Percentiles rank a stretch among this genome's conserved stretches.
These are phyloP conservation scores for Karstenula rhodostoma DNA, from an alignment of 2,329 filamentous ascomycete genomes.

Conservation along the genomic window DNA sequence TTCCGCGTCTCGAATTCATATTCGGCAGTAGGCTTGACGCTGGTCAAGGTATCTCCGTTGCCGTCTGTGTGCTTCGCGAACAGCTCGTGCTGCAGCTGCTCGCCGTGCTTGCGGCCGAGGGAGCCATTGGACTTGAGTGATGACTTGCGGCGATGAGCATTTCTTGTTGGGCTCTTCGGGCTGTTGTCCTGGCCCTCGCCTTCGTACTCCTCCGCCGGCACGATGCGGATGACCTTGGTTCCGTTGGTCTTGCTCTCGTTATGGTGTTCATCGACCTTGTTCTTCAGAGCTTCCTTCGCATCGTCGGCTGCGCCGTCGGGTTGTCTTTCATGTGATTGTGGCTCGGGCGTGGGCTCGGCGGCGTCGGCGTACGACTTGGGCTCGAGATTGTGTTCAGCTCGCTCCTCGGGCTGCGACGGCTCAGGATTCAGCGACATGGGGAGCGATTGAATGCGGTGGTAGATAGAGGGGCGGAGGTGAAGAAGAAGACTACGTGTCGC, in stretches of 20 bases:
- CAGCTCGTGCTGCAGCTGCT: slow-evolving; percentile 39
- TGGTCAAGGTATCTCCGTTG: slow-evolving; percentile 56
- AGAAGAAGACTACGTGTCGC: slow-evolving; percentile 4
- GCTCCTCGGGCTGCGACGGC: slow-evolving; percentile 51
- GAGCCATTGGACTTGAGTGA: slow-evolving; percentile 44
- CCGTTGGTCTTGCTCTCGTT: slow-evolving; percentile 26
- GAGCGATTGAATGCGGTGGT: slow-evolving; percentile 17
- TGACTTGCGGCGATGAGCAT: slow-evolving; percentile 36
- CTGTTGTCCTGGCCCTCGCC: slow-evolving; percentile 43
- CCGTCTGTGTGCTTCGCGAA: slow-evolving; percentile 56
- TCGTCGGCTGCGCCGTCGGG: slow-evolving; percentile 18
- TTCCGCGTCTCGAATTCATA: slow-evolving; percentile 47
- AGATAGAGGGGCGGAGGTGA: neutral
- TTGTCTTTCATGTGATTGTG: slow-evolving; percentile 33
- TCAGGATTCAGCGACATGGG: slow-evolving; percentile 54
- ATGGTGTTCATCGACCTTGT: slow-evolving; percentile 20
- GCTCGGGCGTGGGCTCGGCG: slow-evolving; percentile 30
- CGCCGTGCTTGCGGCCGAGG: slow-evolving; percentile 38
- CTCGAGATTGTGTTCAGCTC: slow-evolving; percentile 48
- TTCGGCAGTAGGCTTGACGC: slow-evolving; percentile 51
- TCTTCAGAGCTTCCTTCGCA: slow-evolving; percentile 10
- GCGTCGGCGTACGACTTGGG: slow-evolving; percentile 57
- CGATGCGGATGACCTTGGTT: slow-evolving; percentile 17
- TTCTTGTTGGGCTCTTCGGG: slow-evolving; percentile 42
- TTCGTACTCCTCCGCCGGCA: slow-evolving; percentile 33